Evolutionary conservation across 306 rosid genomes (phyloP).

Genomic region (Crataegus laevigata): DNA sequence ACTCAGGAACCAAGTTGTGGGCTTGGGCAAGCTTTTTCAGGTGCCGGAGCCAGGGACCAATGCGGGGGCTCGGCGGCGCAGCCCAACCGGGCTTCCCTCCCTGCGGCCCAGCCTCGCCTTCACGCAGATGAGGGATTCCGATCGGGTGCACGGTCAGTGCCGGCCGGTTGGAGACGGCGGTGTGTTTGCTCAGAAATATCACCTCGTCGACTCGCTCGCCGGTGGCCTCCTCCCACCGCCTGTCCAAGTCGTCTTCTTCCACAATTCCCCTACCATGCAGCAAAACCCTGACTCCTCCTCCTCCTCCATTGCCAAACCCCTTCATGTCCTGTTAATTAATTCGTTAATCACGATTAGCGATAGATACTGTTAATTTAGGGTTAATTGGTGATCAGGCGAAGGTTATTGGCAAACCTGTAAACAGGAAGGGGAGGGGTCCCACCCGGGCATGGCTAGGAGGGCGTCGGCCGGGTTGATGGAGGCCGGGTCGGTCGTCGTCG

Average conservation of each 20-base stretch:
- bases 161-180: slow-evolving; percentile 85
- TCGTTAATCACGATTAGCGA: background rate
- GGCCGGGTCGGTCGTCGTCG: slow-evolving; percentile 78
- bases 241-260: slow-evolving; percentile 60
- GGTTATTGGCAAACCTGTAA: slow-evolving; percentile 36
- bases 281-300: slow-evolving; percentile 41
- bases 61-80: slow-evolving; percentile 67
- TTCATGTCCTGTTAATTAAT: slow-evolving; percentile 41
- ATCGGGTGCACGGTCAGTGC: slow-evolving; percentile 89
- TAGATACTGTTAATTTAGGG: background rate
- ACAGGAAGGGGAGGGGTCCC: slow-evolving; percentile 51
- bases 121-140: slow-evolving; percentile 86
- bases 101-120: slow-evolving; percentile 81
- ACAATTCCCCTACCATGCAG: slow-evolving; percentile 53
- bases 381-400: background rate
- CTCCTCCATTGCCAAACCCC: slow-evolving; percentile 37
- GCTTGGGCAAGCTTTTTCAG: slow-evolving; percentile 58
- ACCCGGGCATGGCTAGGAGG: slow-evolving; percentile 66
- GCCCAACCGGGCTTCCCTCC: slow-evolving; percentile 99
- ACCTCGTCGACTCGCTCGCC: slow-evolving; percentile 70
- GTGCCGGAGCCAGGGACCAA: slow-evolving; percentile 84
- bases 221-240: slow-evolving; percentile 65
- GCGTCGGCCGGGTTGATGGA: slow-evolving; percentile 85
- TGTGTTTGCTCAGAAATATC: slow-evolving; percentile 77
- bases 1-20: slow-evolving; percentile 76